Conservation (phyloP, 2,329 filamentous ascomycete species). For the Colletotrichum tropicale region DNA sequence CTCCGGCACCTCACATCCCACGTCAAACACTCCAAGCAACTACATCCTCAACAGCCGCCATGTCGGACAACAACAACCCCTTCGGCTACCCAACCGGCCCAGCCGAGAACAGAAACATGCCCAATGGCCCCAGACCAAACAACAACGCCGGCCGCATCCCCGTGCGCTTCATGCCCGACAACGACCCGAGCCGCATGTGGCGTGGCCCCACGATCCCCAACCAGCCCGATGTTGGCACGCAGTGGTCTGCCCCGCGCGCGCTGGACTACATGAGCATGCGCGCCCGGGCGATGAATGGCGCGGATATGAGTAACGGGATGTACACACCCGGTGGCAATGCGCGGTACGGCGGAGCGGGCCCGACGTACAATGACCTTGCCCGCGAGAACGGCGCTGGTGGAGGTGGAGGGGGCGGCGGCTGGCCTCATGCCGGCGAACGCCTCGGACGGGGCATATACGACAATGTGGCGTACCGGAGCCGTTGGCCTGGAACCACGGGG, state of each 20-base stretch:
- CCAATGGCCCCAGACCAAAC: background rate
- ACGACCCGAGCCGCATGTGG: background rate
- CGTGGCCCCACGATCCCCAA: background rate
- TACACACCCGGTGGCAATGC: rapidly evolving
- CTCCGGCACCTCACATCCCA: rapidly evolving
- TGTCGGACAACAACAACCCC: background rate
- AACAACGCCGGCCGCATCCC: background rate
- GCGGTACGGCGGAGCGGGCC: background rate
- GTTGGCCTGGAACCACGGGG: background rate
- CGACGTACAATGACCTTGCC: background rate
- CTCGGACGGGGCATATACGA: background rate
- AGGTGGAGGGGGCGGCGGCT: background rate
- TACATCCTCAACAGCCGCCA: background rate
- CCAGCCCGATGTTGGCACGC: background rate
- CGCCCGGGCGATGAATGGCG: background rate
- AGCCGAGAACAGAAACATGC: background rate
- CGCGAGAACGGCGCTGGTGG: background rate
- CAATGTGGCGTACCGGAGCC: background rate
- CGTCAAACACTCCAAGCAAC: background rate
- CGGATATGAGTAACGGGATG: background rate
- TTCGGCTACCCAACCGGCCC: background rate
- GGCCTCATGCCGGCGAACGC: background rate
- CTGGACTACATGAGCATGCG: background rate
- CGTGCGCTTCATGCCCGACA: background rate
- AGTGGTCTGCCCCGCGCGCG: background rate